These are phyloP conservation scores for Tylopilus rubrobrunneus DNA, from an alignment of 768 basidiomycete species.

Conservation along the genomic window DNA sequence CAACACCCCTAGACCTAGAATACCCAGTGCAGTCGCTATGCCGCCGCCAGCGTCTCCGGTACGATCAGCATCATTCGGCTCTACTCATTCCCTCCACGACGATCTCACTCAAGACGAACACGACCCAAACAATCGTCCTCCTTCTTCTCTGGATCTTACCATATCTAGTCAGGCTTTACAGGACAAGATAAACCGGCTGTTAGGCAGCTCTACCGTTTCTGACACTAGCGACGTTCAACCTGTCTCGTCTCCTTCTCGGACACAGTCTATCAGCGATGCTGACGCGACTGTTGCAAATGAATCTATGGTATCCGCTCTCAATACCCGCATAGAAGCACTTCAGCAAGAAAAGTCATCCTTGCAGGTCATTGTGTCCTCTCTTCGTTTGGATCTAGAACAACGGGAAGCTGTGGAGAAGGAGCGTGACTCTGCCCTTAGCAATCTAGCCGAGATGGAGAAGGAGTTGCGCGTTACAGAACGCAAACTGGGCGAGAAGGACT, in stretches of 20 bases:
- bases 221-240: constrained; percentile 11
- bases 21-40: constrained; percentile 77
- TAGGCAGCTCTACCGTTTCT: constrained; percentile 28
- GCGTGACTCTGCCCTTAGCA: constrained; percentile 38
- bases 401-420: constrained; percentile 38
- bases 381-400: constrained; percentile 21
- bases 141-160: constrained; percentile 35
- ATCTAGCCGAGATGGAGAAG: constrained; percentile 41
- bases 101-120: constrained; percentile 15
- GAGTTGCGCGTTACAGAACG: constrained; percentile 40
- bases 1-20: constrained; percentile 56
- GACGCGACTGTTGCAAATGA: constrained; percentile 11
- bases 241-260: constrained; percentile 28
- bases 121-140: constrained; percentile 11
- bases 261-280: constrained; percentile 38
- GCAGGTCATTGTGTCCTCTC: constrained; percentile 31
- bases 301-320: constrained; percentile 18
- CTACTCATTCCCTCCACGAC: constrained; percentile 39
- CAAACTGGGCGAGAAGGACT: constrained; percentile 41
- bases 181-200: constrained; percentile 46
- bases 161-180: constrained; percentile 41
- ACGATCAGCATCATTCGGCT: constrained; percentile 29
- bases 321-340: constrained; percentile 49
- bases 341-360: constrained; percentile 71
- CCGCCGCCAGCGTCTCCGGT: constrained; percentile 72